Evolutionary conservation across 2,329 filamentous ascomycete species (phyloP).

Genomic region (Bipolaris gigantea): DNA sequence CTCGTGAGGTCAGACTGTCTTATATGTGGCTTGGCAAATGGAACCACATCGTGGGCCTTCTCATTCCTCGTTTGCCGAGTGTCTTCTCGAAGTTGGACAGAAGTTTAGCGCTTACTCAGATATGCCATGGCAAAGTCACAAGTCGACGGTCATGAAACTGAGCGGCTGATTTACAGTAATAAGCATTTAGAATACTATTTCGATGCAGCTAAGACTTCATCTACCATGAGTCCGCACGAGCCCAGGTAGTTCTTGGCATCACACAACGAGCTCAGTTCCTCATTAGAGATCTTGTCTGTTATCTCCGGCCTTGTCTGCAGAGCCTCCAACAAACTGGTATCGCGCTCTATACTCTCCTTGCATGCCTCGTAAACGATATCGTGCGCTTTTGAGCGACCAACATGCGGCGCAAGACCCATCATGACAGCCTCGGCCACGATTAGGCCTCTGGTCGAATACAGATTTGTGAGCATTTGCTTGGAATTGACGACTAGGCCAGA

Average conservation of each 20-base stretch:
- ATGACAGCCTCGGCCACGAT: constrained; percentile 64
- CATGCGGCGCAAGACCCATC: constrained; percentile 59
- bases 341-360: constrained; percentile 52
- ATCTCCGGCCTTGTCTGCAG: constrained; percentile 48
- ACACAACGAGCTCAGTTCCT: constrained; percentile 56
- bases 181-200: constrained; percentile 16
- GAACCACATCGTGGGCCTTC: constrained; percentile 3
- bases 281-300: constrained; percentile 48
- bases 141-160: background rate
- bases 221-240: constrained; percentile 42
- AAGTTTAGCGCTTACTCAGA: constrained; percentile 11
- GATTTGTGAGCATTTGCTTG: constrained; percentile 54
- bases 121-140: background rate
- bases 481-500: constrained; percentile 56
- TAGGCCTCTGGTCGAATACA: constrained; percentile 55
- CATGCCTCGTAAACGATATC: constrained; percentile 61
- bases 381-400: constrained; percentile 58
- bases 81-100: background rate
- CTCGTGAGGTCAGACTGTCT: constrained; percentile 7
- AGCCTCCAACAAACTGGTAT: constrained; percentile 49
- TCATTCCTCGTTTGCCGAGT: constrained; percentile 18
- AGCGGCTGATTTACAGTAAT: background rate
- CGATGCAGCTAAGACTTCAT: constrained; percentile 38
- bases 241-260: constrained; percentile 56
- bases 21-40: constrained; percentile 8